Percentiles rank a stretch among this genome's conserved stretches.
Evolutionary conservation across 768 basidiomycete genomes (phyloP).

Genomic region (Lentinula detonsa): DNA sequence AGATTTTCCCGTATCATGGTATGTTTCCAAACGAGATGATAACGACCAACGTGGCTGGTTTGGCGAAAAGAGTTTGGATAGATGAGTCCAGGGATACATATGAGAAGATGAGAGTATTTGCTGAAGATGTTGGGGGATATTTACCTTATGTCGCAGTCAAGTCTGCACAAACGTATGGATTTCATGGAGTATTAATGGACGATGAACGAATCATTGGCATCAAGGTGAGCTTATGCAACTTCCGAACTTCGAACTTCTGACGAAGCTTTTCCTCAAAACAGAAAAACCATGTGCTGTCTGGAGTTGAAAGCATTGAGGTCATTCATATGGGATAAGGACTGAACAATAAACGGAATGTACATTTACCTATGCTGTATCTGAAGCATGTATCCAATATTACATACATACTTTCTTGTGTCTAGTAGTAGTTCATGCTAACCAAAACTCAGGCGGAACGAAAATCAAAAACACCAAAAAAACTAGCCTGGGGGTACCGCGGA

Average conservation of each 20-base stretch:
- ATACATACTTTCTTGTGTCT: too few species aligned
- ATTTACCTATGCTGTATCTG: too few species aligned
- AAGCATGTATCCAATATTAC: too few species aligned
- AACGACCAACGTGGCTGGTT: background rate
- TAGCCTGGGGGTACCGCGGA: constrained; percentile 14
- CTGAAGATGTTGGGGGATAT: constrained; percentile 1
- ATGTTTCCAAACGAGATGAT: background rate
- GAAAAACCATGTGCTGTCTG: background rate
- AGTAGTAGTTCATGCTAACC: too few species aligned
- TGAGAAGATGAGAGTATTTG: background rate
- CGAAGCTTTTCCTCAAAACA: background rate
- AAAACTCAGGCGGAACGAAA: too few species aligned
- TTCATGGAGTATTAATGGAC: constrained; percentile 7
- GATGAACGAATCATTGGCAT: constrained; percentile 5
- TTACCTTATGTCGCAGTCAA: constrained; percentile 5
- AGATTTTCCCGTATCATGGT: background rate
- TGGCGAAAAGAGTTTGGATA: background rate
- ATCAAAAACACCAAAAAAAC: background rate
- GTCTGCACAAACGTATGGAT: background rate
- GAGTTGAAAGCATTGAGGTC: constrained; percentile 5
- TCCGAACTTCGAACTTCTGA: background rate
- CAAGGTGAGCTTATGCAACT: background rate
- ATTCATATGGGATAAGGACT: background rate
- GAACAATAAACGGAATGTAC: background rate
- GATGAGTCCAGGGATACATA: background rate